Evolutionary conservation across 176 grass and related monocot genomes (phyloP).

Genomic region (Lolium multiflorum): DNA sequence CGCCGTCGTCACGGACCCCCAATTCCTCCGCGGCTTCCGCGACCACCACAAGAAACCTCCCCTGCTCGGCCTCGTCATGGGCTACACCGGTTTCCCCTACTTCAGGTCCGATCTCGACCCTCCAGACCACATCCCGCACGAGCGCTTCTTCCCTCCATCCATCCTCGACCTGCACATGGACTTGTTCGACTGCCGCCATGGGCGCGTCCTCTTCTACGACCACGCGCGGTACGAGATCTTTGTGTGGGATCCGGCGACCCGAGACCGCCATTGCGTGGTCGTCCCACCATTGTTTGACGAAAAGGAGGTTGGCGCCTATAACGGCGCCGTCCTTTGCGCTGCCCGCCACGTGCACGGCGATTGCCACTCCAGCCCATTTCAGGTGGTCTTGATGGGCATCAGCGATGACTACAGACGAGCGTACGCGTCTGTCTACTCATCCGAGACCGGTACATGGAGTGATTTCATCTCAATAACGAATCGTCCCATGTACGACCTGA

Average conservation of each 20-base stretch:
- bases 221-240: neutral
- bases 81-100: accelerated
- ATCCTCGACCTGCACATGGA: neutral
- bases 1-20: neutral
- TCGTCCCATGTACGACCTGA: neutral
- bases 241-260: slow-evolving; percentile 8
- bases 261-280: neutral
- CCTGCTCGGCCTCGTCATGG: slow-evolving; percentile 23
- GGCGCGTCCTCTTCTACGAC: slow-evolving; percentile 4
- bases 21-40: slow-evolving; percentile 5
- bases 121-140: slow-evolving; percentile 12
- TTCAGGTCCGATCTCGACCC: neutral
- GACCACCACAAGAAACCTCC: slow-evolving; percentile 1
- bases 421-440: slow-evolving; percentile 20
- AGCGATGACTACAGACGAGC: neutral
- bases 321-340: slow-evolving; percentile 17
- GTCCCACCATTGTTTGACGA: neutral
- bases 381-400: slow-evolving; percentile 25
- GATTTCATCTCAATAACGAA: neutral
- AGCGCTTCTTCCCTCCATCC: neutral
- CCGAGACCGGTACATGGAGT: neutral
- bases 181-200: slow-evolving; percentile 1
- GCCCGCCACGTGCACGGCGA: slow-evolving; percentile 16
- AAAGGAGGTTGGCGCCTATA: neutral
- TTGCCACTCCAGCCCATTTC: slow-evolving; percentile 19